These are phyloP conservation scores for Epichloe uncinata DNA, from an alignment of 2,329 filamentous ascomycete species.

Conservation along the genomic window DNA sequence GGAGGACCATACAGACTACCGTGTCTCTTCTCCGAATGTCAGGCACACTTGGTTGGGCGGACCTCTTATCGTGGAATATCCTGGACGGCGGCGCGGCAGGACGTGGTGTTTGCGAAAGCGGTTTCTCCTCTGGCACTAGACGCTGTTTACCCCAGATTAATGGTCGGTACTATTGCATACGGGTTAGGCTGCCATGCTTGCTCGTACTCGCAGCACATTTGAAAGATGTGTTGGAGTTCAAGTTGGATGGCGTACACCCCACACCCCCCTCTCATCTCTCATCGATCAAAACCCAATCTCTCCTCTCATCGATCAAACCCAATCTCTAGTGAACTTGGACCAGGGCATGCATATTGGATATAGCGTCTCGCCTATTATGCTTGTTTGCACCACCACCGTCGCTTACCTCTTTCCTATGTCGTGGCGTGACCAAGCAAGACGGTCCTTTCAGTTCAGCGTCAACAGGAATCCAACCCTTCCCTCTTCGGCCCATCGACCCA, in stretches of 20 bases:
- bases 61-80: background rate
- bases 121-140: background rate
- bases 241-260: background rate
- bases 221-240: too few species aligned
- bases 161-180: background rate
- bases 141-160: background rate
- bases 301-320: background rate
- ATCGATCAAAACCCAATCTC: background rate
- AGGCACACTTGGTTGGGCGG: background rate
- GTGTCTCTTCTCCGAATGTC: too few species aligned
- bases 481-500: too few species aligned
- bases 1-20: background rate
- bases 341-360: background rate
- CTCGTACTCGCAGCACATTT: too few species aligned
- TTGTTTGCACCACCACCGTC: background rate
- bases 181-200: background rate
- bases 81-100: too few species aligned
- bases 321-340: background rate
- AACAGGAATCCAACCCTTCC: background rate
- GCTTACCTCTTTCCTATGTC: background rate
- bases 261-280: background rate
- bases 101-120: background rate
- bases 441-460: background rate
- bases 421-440: background rate
- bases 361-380: background rate